Percentiles rank a stretch among this genome's conserved stretches.
These are phyloP conservation scores for Ganoderma leucocontextum DNA, from an alignment of 1,284 basidiomycete genomes.

Conservation along the genomic window DNA sequence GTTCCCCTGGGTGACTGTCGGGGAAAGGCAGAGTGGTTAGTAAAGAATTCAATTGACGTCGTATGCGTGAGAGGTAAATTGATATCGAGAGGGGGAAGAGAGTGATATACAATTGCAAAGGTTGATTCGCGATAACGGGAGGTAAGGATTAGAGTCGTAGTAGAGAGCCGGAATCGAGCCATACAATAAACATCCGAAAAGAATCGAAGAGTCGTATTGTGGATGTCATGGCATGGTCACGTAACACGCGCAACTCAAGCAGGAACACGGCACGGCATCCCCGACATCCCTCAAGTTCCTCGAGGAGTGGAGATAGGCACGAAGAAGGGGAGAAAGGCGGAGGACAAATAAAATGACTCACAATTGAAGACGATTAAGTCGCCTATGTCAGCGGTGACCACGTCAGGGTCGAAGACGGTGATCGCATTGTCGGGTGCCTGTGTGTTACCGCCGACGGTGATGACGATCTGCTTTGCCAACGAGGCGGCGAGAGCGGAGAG, in stretches of 20 bases:
- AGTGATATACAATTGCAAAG: background rate
- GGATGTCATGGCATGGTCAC: background rate
- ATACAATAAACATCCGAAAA: background rate
- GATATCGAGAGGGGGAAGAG: background rate
- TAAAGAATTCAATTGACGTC: background rate
- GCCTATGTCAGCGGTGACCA: constrained; percentile 52
- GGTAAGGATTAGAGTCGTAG: background rate
- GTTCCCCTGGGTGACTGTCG: constrained; percentile 60
- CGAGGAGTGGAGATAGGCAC: background rate
- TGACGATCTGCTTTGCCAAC: constrained; percentile 49
- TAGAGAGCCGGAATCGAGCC: background rate
- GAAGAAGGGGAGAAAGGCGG: background rate
- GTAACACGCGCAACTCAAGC: background rate
- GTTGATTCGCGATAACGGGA: background rate
- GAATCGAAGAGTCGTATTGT: background rate
- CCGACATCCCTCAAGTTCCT: too few relatives aligned
- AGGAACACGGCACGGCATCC: too few relatives aligned
- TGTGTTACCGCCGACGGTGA: constrained; percentile 58
- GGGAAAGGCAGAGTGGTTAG: background rate
- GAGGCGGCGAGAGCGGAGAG: constrained; percentile 34
- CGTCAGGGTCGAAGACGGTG: constrained; percentile 55
- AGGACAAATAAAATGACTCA: constrained; percentile 35
- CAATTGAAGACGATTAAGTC: constrained; percentile 67
- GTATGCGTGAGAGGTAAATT: background rate
- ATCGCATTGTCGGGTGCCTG: constrained; percentile 46